A percentile compares a stretch with the other conserved stretches of the same genome.
Conservation (phyloP, 1,284 basidiomycete species). For the Fomitopsis pinicola region DNA sequence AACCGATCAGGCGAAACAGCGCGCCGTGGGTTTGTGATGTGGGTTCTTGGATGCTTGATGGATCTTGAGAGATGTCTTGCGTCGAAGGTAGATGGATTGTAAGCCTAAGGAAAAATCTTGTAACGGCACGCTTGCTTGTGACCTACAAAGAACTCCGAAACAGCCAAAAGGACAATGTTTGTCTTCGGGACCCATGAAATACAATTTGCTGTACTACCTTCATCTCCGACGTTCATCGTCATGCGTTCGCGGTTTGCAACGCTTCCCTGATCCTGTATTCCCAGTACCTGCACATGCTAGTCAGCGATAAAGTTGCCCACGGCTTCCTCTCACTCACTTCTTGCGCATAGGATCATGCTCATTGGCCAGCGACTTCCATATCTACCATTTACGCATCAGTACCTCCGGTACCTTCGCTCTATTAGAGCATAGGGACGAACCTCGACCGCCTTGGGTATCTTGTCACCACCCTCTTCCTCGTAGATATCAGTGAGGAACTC, state of each 20-base stretch:
- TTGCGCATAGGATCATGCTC: slow-evolving; percentile 77
- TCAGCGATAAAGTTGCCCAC: background rate
- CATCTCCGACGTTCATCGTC: background rate
- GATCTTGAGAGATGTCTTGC: too few relatives aligned
- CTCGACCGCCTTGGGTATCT: slow-evolving; percentile 45
- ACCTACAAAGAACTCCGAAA: too few relatives aligned
- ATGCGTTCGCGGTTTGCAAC: background rate
- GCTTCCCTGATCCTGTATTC: slow-evolving; percentile 42
- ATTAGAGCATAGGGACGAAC: slow-evolving; percentile 29
- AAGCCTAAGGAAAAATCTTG: too few relatives aligned
- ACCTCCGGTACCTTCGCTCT: background rate
- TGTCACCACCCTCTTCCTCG: slow-evolving; percentile 50
- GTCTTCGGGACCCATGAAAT: background rate
- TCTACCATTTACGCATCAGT: slow-evolving; percentile 27
- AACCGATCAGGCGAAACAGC: slow-evolving; percentile 10
- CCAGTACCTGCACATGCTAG: slow-evolving; percentile 32
- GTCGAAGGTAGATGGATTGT: too few relatives aligned
- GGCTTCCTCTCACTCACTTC: slow-evolving; percentile 45
- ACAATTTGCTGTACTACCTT: background rate
- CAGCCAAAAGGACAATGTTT: too few relatives aligned
- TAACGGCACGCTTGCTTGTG: too few relatives aligned
- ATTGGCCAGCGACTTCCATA: slow-evolving; percentile 70
- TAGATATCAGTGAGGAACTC: slow-evolving; percentile 85
- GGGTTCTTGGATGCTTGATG: background rate
- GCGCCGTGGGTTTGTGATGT: background rate